Base-by-base conservation (phyloP, 2,329 filamentous ascomycete species). In the Aspergillus neoniger region DNA sequence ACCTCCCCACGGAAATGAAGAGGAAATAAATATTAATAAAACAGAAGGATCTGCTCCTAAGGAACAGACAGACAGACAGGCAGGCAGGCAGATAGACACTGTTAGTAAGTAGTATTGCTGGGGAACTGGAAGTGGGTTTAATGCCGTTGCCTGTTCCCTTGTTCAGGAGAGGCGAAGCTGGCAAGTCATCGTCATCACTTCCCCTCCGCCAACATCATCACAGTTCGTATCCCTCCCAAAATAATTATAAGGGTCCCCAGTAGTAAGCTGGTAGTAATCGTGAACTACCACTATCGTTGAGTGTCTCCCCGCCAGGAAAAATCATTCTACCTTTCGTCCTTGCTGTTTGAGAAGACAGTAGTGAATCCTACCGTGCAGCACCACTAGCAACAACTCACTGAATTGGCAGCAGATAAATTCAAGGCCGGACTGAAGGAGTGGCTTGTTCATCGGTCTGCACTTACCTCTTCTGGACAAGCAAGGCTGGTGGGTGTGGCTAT, bases 91-190 rank as follows among this genome's bases (percentile, higher is more conserved):
- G 47, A 30, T 48, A 36, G 38, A 36, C 23, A 44, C 38, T 49
- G 21, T 36, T 14, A 36, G 32, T 25, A 30, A 19, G 6, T 15
- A 15, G 9, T 5, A 5, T 19, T 15, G 21, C n/a, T 36, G 17
- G 23, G 32, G 43, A 48, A 15, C 2, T 28, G 44, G 47, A 49
- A 49, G 47, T 50, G 47, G 47, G n/a, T 50, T 50, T 50, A 62
- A 55, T 55, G 49, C 56, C 51, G 51, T 59, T 59, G 60, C 60
- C 60, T 62, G 57, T 59, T 62, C 57, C 39, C 41, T 21, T 44
- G 41, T 44, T 44, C 41, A 44, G 41, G 41, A 44, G 17, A 44
- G 32, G 32, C 32, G 32, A 36, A 25, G 21, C 17, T 23, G 36
- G 30, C 15, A 36, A 36, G n/a, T n/a, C 19, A 30, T n/a, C 28